A percentile compares a stretch with the other conserved stretches of the same genome.
Evolutionary conservation across 2,329 filamentous ascomycete genomes (phyloP).

Genomic region (Diplodia mutila): DNA sequence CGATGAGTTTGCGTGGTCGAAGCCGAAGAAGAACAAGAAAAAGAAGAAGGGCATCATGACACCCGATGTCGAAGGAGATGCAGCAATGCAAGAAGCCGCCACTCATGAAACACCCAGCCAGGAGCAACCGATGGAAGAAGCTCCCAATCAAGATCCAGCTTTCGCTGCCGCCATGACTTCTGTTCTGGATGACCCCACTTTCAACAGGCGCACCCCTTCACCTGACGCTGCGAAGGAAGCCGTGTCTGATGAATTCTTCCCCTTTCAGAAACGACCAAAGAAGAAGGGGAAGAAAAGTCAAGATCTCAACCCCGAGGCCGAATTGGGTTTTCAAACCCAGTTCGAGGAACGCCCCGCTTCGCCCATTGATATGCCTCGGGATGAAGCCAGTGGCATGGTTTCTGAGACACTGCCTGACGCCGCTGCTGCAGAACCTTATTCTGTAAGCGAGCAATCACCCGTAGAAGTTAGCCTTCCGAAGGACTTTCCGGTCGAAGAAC

Average conservation of each 20-base stretch:
- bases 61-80: neutral
- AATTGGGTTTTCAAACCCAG: neutral
- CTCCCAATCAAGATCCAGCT: conserved; percentile 17
- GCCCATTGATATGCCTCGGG: neutral
- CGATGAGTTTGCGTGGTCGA: conserved; percentile 27
- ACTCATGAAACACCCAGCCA: neutral
- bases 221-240: conserved; percentile 28
- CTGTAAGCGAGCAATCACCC: neutral
- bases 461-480: neutral
- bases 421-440: neutral
- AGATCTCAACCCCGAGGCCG: neutral
- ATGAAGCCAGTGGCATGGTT: neutral
- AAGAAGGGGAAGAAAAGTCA: conserved; percentile 36
- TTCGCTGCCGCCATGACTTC: conserved; percentile 43
- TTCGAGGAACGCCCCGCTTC: neutral
- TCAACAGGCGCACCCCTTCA: conserved; percentile 28
- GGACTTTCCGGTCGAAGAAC: neutral
- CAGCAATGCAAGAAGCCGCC: conserved; percentile 2
- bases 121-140: neutral
- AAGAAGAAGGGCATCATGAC: conserved; percentile 18
- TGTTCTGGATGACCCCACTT: conserved; percentile 44
- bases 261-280: conserved; percentile 34
- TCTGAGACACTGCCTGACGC: neutral
- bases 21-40: conserved; percentile 39
- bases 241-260: conserved; percentile 35